Conservation (phyloP, 1,284 basidiomycete genomes). For the Ganoderma meredithae region DNA sequence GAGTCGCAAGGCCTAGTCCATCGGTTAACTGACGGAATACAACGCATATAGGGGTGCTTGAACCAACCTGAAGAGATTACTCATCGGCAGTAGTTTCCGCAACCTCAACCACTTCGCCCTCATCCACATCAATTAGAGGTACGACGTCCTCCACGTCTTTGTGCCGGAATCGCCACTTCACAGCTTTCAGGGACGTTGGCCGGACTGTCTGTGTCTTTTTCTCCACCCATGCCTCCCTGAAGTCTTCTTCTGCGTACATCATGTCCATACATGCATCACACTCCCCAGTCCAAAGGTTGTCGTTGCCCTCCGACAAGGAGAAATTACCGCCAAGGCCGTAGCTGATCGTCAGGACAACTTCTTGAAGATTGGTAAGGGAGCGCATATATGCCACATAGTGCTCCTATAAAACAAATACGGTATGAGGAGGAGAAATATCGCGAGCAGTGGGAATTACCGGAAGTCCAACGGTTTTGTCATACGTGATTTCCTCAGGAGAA, state of each 20-base stretch:
- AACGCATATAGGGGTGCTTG: neutral
- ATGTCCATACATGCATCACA: conserved; percentile 35
- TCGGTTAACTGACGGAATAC: neutral
- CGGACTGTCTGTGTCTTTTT: conserved; percentile 22
- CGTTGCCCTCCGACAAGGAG: conserved; percentile 20
- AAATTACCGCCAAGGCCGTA: conserved; percentile 25
- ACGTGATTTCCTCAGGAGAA: conserved; percentile 28
- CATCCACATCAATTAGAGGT: conserved; percentile 16
- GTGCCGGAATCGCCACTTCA: conserved; percentile 30
- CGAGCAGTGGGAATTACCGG: conserved; percentile 20
- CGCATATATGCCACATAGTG: conserved; percentile 27
- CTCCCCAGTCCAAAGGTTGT: conserved; percentile 30
- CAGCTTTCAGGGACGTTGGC: conserved; percentile 24
- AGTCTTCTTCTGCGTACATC: conserved; percentile 29
- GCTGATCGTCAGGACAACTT: conserved; percentile 23
- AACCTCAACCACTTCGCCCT: conserved; percentile 14
- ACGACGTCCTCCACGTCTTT: conserved; percentile 20
- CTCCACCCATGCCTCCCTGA: conserved; percentile 26
- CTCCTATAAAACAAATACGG: conserved; percentile 8
- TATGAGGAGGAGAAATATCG: neutral
- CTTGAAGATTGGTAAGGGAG: conserved; percentile 23
- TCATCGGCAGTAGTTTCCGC: conserved; percentile 6
- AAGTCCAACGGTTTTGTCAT: conserved; percentile 29
- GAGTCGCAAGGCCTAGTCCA: neutral
- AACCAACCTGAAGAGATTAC: neutral